Evolutionary conservation across 1,139 yeast species (phyloP), one percentile per base, ranked within the genome.

Genomic region (Suzukiozyma palmioleophila): DNA sequence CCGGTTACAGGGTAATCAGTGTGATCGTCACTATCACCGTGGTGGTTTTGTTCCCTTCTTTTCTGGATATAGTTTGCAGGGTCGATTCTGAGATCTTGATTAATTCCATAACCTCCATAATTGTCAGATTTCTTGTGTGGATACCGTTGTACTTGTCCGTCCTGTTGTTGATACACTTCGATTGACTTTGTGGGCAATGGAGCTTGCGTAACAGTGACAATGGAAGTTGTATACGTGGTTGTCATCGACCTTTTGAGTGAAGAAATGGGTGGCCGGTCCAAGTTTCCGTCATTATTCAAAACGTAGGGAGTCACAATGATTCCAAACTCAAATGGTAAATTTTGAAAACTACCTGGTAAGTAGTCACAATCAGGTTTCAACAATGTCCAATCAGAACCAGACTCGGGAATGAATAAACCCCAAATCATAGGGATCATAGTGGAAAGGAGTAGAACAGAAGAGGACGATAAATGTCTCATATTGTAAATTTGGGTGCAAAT

Each of bases 311-410:
- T 56, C n/a, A 64, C 70, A 25, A 62, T 64, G 35, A 66, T 48
- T 1, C 72, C 72, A 49, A 66, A 65, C 7, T 50, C 43, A 39
- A 60, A 66, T 2, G 65, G 67, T 31, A 64, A 52, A 8, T 64
- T 48, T 12, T 47, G 48, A 34, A 47, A 41, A 29, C 60, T 56
- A 8, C 60, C 64, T 10, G 41, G 42, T 15, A 51, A 40, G 1
- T 39, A 38, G 2, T 33, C 43, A n/a, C 40, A 27, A 5, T 51
- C 51, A 2, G 69, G 70, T 41, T 49, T 56, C 39, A 62, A 57
- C 7, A 41, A 32, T 10, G 66, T 57, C 72, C 72, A 66, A 43
- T 66, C 70, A 24, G 54, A 62, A 1, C 64, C 66, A 13, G 55
- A 53, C 35, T 59, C 63, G 2, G 71, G 71, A 38, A 56, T 52